phyloP scores from a whole-genome alignment of 75 land plant species.

The Pinus taeda region DNA sequence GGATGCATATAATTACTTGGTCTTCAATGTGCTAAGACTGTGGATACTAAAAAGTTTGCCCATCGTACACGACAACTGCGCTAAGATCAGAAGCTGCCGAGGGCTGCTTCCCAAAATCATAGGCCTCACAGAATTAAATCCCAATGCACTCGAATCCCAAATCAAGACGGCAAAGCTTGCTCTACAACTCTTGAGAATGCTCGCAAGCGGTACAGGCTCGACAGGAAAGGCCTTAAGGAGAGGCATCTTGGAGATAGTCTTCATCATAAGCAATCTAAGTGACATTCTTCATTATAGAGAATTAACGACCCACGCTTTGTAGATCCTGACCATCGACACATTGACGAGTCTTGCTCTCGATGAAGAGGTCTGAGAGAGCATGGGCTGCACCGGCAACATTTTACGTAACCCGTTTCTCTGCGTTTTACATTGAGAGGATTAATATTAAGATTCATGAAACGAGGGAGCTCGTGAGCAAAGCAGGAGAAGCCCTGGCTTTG shows the following conservation, averaged over 20 bases:
- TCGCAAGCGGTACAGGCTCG: slow-evolving; percentile 48
- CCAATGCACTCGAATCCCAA: slow-evolving; percentile 22
- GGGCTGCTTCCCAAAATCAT: slow-evolving; percentile 23
- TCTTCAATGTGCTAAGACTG: slow-evolving; percentile 12
- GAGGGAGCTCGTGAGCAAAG: slow-evolving; percentile 35
- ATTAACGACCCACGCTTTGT: slow-evolving; percentile 14
- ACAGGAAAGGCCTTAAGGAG: slow-evolving; percentile 55
- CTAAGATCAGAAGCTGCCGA: slow-evolving; percentile 20
- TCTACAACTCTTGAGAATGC: slow-evolving; percentile 55
- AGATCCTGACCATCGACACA: slow-evolving; percentile 54
- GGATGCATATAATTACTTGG: background rate
- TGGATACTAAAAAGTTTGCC: slow-evolving; percentile 31
- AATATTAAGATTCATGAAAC: background rate
- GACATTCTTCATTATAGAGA: slow-evolving; percentile 50
- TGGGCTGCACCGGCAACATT: slow-evolving; percentile 77
- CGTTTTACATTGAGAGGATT: slow-evolving; percentile 29
- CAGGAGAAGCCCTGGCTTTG: slow-evolving; percentile 79
- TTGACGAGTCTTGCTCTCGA: slow-evolving; percentile 70
- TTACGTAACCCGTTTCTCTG: slow-evolving; percentile 39
- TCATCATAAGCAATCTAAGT: slow-evolving; percentile 69
- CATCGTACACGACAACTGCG: slow-evolving; percentile 36
- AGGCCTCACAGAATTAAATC: slow-evolving; percentile 34
- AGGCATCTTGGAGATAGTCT: slow-evolving; percentile 64
- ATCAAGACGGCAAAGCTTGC: slow-evolving; percentile 44
- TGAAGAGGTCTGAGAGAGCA: slow-evolving; percentile 50